Base-by-base conservation (phyloP, 768 basidiomycete genomes). In the Pleurotus pulmonarius region DNA sequence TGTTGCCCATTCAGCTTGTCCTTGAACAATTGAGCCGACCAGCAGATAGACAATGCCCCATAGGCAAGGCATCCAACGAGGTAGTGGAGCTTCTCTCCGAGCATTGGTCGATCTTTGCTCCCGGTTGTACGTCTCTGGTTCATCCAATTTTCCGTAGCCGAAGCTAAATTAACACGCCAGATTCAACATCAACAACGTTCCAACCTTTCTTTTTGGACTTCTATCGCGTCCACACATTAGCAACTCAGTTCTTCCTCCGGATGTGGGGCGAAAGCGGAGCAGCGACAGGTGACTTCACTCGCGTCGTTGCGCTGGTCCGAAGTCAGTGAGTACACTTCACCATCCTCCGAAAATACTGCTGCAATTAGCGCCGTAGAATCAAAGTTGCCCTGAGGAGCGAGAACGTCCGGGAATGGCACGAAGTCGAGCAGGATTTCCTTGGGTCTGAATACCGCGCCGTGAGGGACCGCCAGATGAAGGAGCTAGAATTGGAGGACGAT, bases 251-350 rank as follows among this genome's bases (percentile, higher is more conserved):
- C 75, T 95, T 95, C 71, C 73, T 92, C n/a, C 82, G 91, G 34
- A 93, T 96, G 85, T 96, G 92, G 92, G 82, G 79, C 62, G 94
- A 96, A 67, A 90, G 89, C 63, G 86, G 87, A 11, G 89, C 94
- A 1, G 84, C 87, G 3, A 64, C 69, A 11, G 85, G 77, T 16
- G 94, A 96, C 70, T 92, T 94, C 60, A 76, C 80, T 37, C 85
- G 94, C 8, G 85, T 96, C 8, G 81, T 82, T 34, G 87, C 85
- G 5, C 75, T 95, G 16, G 86, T 88, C 37, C 83, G 84, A 52
- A 92, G 90, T 79, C 94, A 95, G 90, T 92, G 69, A 59, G 89
- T 84, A 40, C 59, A 55, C 49, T 49, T 47, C 62, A 9, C 11
- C 25, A 59, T 37, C 51, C 38, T 38, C 40, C 34, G 40, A 5